phyloP scores from a whole-genome alignment of 257 asterid genomes.

The Plantago elongata region DNA sequence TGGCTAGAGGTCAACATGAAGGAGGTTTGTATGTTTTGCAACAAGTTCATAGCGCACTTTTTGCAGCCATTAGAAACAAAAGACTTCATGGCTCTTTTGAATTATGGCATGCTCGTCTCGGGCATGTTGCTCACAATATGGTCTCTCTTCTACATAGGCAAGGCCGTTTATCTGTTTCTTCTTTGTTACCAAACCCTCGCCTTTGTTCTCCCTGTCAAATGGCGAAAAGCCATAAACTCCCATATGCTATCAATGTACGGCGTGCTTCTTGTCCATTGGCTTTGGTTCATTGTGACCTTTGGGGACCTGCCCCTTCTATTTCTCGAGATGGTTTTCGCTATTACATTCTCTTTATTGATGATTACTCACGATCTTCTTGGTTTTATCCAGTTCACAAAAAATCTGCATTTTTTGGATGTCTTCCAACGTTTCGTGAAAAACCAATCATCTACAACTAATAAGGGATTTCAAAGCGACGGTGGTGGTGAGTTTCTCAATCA shows the following conservation, averaged over 20 bases:
- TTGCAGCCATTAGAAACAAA: background rate
- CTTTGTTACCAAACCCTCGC: background rate
- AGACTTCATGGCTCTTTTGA: background rate
- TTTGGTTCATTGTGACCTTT: slow-evolving; percentile 19
- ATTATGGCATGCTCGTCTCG: background rate
- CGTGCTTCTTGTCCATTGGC: background rate
- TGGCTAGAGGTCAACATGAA: background rate
- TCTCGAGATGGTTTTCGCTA: background rate
- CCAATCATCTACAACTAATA: background rate
- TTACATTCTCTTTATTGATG: slow-evolving; percentile 11
- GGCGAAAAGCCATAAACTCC: slow-evolving; percentile 1
- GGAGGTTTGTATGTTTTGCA: background rate
- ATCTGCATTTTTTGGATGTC: background rate
- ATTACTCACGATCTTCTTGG: slow-evolving; percentile 3
- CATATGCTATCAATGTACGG: background rate
- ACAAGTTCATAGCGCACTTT: background rate
- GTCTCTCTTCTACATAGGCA: background rate
- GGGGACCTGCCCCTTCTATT: slow-evolving; percentile 13
- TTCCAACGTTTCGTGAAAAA: slow-evolving; percentile 5
- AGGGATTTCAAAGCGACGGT: slow-evolving; percentile 8
- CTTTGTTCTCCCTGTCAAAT: slow-evolving; percentile 7
- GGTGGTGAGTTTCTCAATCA: background rate
- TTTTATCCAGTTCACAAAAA: background rate
- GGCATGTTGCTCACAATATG: background rate
- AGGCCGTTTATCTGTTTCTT: background rate